Base-by-base conservation (phyloP, 257 asterid genomes). In the Solanum infundibuliforme region DNA sequence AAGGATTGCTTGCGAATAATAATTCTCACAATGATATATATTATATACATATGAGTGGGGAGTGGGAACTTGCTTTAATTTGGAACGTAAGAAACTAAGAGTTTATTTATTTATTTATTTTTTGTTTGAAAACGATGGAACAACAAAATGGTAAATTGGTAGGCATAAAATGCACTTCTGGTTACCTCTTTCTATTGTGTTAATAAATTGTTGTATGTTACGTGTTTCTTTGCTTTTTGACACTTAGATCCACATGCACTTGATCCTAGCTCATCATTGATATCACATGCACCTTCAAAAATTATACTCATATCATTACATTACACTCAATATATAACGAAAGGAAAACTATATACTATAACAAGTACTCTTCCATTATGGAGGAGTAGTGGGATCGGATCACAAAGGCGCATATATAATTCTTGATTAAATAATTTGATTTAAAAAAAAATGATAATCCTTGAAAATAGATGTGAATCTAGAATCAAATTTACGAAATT, bases 221-320 rank as follows among this genome's bases (percentile, higher is more conserved):
- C 66, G 25, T 43, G 66, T 79, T 46, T 81, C 39, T 46, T 46
- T 81, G 38, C 39, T 46, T 38, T 81, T 79, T 4, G 11, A 46
- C 27, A 46, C 66, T 14, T 76, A 12, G 58, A 36, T 21, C 81
- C 91, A 90, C 91, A 88, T 90, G 93, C 88, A 73, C 39, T 72
- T 72, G 9, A 34, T 73, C 66, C 12, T 8, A 4, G 13, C 5
- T 74, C 31, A 74, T 35, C 48, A 74, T 74, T 35, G 18, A 74
- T 43, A 35, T 74, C 82, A 74, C 82, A 74, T 74, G 82, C 82
- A 71, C 71, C 12, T 71, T 71, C 2, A 31, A 71, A 71, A 31
- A 29, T 29, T n/a, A 21, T 87, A 52, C 62, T 16, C 62, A 52
- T 52, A 52, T 18, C n/a, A 18, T 55, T 55, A 20, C 65, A 52